These are phyloP conservation scores for Hirsutella minnesotensis DNA, from an alignment of 2,329 filamentous ascomycete species.

Conservation along the genomic window DNA sequence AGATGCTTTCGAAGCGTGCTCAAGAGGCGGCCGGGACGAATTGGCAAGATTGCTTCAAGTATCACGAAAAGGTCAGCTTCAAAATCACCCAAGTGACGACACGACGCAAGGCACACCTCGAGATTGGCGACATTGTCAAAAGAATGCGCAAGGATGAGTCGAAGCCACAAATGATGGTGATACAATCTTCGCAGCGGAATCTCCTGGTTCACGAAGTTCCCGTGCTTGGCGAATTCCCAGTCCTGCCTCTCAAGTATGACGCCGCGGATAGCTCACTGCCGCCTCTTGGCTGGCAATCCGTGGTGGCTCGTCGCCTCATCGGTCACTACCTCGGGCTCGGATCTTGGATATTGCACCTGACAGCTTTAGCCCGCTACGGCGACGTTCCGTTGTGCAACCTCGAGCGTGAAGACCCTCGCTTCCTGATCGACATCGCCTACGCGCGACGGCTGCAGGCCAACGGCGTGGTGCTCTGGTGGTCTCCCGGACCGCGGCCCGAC, in stretches of 20 bases:
- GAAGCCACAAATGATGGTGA: constrained; percentile 69
- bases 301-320: constrained; percentile 75
- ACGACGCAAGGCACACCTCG: constrained; percentile 75
- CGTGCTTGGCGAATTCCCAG: constrained; percentile 70
- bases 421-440: constrained; percentile 92
- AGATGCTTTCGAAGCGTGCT: constrained; percentile 55
- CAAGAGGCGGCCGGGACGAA: constrained; percentile 56
- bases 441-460: constrained; percentile 81
- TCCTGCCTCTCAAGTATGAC: constrained; percentile 71
- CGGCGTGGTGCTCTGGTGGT: constrained; percentile 97
- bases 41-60: constrained; percentile 73
- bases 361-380: constrained; percentile 79
- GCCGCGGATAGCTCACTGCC: constrained; percentile 77
- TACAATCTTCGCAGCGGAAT: constrained; percentile 79
- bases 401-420: constrained; percentile 85
- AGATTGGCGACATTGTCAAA: constrained; percentile 79
- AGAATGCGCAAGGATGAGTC: constrained; percentile 80
- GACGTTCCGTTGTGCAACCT: constrained; percentile 93
- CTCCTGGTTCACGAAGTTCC: constrained; percentile 78
- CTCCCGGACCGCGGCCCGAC: constrained; percentile 71
- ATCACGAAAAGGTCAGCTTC: constrained; percentile 78
- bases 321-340: constrained; percentile 88
- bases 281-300: constrained; percentile 85
- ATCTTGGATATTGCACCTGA: constrained; percentile 81
- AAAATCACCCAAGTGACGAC: constrained; percentile 82